phyloP scores from a whole-genome alignment of 495 filamentous ascomycete genomes.

The Parathielavia hyrcaniae region DNA sequence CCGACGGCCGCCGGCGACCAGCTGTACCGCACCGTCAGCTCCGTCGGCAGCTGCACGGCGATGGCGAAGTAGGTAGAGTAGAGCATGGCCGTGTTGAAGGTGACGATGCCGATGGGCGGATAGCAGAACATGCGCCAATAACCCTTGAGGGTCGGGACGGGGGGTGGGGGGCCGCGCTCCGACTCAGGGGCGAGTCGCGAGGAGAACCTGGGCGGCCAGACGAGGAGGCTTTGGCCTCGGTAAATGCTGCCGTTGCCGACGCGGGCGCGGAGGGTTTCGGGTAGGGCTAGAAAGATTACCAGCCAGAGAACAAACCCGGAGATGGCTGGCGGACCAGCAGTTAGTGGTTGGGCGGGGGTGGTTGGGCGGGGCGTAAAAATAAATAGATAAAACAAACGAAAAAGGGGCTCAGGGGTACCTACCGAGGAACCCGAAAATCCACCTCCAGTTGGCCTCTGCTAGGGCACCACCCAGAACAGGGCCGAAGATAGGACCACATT shows the following conservation, averaged over 20 bases:
- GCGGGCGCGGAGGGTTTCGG: slow-evolving; percentile 10
- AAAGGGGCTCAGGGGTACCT: background rate
- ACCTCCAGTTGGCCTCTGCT: slow-evolving; percentile 16
- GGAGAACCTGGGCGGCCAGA: slow-evolving; percentile 14
- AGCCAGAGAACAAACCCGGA: slow-evolving; percentile 10
- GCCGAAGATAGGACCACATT: slow-evolving; percentile 17
- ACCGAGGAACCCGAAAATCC: slow-evolving; percentile 20
- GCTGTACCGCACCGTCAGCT: slow-evolving; percentile 6
- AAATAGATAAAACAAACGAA: no score
- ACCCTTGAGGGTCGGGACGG: slow-evolving; percentile 8
- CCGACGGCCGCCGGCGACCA: slow-evolving; percentile 15
- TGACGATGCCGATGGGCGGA: slow-evolving; percentile 15
- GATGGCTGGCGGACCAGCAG: slow-evolving; percentile 2
- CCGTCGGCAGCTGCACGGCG: slow-evolving; percentile 7
- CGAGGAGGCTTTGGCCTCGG: background rate
- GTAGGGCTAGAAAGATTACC: background rate
- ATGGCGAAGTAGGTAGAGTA: slow-evolving; percentile 21
- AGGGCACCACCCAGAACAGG: slow-evolving; percentile 16
- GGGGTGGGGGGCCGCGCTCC: slow-evolving; percentile 11
- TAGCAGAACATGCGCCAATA: slow-evolving; percentile 16
- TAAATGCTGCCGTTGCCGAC: slow-evolving; percentile 11
- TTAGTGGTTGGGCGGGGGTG: no score
- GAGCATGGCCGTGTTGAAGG: slow-evolving; percentile 15
- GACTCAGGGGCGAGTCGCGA: slow-evolving; percentile 10
- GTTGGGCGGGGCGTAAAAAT: no score